A percentile compares a stretch with the other conserved stretches of the same genome.
These are phyloP conservation scores for Plasmodium reichenowi DNA, from an alignment of 169 alveolate genomes.

Conservation along the genomic window DNA sequence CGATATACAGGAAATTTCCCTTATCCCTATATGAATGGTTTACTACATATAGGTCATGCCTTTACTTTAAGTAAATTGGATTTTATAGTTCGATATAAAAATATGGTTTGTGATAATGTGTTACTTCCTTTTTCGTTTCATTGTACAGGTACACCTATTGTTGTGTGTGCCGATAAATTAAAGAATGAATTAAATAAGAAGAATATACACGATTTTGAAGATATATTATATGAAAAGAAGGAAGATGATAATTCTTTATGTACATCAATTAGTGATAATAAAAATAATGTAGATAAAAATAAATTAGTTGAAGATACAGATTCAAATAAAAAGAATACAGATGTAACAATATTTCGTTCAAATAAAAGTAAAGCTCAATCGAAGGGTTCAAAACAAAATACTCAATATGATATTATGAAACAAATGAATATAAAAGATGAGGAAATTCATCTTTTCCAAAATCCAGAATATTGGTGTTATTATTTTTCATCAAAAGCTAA, in stretches of 20 bases:
- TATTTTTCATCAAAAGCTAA: conserved; percentile 97
- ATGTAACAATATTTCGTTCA: conserved; percentile 83
- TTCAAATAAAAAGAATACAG: conserved; percentile 20
- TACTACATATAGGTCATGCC: conserved; percentile 99
- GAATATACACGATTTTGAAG: neutral
- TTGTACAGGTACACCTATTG: conserved; percentile 99
- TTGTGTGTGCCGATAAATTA: conserved; percentile 97
- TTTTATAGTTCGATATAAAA: conserved; percentile 96
- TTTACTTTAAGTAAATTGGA: conserved; percentile 97
- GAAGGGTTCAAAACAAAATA: conserved; percentile 88
- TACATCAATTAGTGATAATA: neutral
- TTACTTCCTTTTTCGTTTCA: conserved; percentile 99
- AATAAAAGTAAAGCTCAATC: conserved; percentile 91
- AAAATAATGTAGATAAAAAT: neutral
- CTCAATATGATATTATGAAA: conserved; percentile 93
- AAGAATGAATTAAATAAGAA: conserved; percentile 86
- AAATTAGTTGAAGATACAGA: neutral
- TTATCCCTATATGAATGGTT: conserved; percentile 99
- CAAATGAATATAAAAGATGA: conserved; percentile 95
- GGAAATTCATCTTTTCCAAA: conserved; percentile 95
- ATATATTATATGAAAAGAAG: neutral
- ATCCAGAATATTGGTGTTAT: conserved; percentile 97
- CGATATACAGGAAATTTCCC: conserved; percentile 98
- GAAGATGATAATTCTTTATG: neutral
- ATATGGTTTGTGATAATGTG: conserved; percentile 94